These are phyloP conservation scores for Epichloe elymi DNA, from an alignment of 2,329 filamentous ascomycete species.

Conservation along the genomic window DNA sequence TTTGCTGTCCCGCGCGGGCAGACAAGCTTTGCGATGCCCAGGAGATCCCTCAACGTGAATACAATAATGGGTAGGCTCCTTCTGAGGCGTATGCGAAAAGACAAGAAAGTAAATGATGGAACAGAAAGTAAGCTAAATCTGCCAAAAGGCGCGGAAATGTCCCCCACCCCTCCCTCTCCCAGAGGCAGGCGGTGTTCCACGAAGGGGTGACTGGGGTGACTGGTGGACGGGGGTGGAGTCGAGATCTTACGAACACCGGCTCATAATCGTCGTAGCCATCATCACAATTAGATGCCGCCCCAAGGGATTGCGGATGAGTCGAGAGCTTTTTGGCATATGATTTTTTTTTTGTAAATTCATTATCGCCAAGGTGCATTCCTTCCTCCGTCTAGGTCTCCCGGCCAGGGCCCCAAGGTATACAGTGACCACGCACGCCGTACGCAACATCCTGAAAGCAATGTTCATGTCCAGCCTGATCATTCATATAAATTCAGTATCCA, in stretches of 20 bases:
- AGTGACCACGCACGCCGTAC: background rate
- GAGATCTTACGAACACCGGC: background rate
- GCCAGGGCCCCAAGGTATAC: background rate
- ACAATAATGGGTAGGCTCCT: no score
- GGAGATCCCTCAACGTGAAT: no score
- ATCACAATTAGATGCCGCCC: no score
- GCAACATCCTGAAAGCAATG: background rate
- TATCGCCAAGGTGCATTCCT: conserved; percentile 2
- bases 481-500: background rate
- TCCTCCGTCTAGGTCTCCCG: background rate
- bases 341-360: background rate
- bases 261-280: no score
- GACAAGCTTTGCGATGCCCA: no score
- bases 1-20: background rate
- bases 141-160: background rate
- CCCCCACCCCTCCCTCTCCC: no score
- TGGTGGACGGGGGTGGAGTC: background rate
- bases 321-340: background rate
- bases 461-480: background rate
- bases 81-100: no score
- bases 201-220: background rate
- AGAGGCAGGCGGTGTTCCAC: background rate
- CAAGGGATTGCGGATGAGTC: no score
- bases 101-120: no score
- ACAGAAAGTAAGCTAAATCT: background rate